Percentiles rank a stretch among this genome's conserved stretches.
Evolutionary conservation across 176 grass and related monocot genomes (phyloP).

Genomic region (maize (Zea mays)): DNA sequence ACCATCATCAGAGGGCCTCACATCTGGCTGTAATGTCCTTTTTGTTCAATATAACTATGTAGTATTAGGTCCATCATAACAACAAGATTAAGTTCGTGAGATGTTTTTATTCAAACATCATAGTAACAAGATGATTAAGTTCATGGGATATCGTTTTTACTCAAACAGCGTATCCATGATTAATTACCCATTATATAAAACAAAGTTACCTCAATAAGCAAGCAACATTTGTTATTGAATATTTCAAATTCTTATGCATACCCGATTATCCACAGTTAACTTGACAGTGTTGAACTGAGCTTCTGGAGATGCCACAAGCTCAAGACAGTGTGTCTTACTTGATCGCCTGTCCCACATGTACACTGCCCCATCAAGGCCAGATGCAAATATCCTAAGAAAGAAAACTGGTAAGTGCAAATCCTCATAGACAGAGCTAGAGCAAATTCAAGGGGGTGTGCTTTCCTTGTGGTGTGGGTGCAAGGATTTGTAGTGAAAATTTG

Average conservation of each 20-base stretch:
- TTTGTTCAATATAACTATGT: neutral
- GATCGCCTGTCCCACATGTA: slow-evolving; percentile 86
- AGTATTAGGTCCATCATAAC: slow-evolving; percentile 6
- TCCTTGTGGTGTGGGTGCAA: too few relatives aligned
- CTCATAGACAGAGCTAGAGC: neutral
- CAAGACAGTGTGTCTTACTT: slow-evolving; percentile 68
- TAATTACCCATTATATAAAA: neutral
- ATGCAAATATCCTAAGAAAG: slow-evolving; percentile 73
- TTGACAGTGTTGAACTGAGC: slow-evolving; percentile 75
- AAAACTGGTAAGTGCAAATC: slow-evolving; percentile 25
- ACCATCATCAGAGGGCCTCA: neutral
- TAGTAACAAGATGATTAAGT: slow-evolving; percentile 5
- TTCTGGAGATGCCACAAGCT: slow-evolving; percentile 60
- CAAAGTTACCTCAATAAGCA: slow-evolving; percentile 5
- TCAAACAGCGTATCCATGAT: neutral
- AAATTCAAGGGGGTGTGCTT: too few relatives aligned
- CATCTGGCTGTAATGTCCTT: neutral
- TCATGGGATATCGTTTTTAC: neutral
- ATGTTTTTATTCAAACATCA: neutral
- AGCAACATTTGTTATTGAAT: slow-evolving; percentile 1
- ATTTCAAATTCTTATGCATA: slow-evolving; percentile 29
- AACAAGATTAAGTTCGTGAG: slow-evolving; percentile 7
- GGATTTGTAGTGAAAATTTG: too few relatives aligned
- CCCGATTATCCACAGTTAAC: slow-evolving; percentile 67
- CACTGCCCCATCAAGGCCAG: slow-evolving; percentile 69